phyloP scores from a whole-genome alignment of 1,284 basidiomycete genomes.

The Mycena sp. region DNA sequence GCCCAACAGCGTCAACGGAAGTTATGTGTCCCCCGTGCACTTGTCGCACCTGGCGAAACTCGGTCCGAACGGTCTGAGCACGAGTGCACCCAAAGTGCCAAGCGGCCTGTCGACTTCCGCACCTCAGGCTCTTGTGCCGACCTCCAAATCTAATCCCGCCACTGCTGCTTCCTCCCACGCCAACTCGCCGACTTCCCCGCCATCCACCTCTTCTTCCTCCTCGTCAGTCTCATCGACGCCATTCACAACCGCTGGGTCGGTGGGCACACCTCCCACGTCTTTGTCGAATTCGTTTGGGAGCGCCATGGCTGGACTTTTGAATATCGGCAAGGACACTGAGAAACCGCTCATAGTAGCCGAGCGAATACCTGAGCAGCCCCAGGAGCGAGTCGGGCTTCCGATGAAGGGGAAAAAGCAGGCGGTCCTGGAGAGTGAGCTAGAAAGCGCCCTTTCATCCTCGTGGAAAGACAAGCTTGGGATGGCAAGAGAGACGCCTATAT shows the following conservation, averaged over 20 bases:
- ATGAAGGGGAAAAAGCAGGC: conserved; percentile 43
- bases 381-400: conserved; percentile 39
- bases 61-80: conserved; percentile 40
- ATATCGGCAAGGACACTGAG: conserved; percentile 39
- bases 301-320: conserved; percentile 51
- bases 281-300: conserved; percentile 57
- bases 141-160: conserved; percentile 33
- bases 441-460: conserved; percentile 45
- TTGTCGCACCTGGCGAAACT: conserved; percentile 43
- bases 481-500: conserved; percentile 40
- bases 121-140: conserved; percentile 33
- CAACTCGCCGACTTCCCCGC: conserved; percentile 40
- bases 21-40: conserved; percentile 52
- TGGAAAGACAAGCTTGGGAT: conserved; percentile 48
- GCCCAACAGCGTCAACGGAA: conserved; percentile 48
- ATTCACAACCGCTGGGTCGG: conserved; percentile 50
- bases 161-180: conserved; percentile 34
- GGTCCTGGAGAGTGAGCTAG: conserved; percentile 40
- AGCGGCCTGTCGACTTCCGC: conserved; percentile 48
- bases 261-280: conserved; percentile 67
- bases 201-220: conserved; percentile 61
- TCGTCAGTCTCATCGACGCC: conserved; percentile 57
- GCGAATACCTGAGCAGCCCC: conserved; percentile 10
- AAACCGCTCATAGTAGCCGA: conserved; percentile 12
- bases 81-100: conserved; percentile 51